Conservation (phyloP, 441 rosid species). For the Hura crepitans region DNA sequence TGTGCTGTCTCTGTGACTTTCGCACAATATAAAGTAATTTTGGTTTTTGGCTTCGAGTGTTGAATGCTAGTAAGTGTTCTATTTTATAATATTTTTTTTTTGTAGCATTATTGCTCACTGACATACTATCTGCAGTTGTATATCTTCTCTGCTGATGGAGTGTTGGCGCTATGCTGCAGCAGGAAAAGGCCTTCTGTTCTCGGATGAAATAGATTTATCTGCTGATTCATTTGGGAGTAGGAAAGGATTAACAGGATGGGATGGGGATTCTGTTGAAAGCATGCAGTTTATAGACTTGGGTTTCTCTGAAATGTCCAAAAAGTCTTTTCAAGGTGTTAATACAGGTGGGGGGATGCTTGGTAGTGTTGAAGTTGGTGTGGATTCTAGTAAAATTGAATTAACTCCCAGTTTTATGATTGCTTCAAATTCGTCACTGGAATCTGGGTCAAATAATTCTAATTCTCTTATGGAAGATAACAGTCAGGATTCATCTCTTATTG, state of each 20-base stretch:
- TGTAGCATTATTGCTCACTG: background rate
- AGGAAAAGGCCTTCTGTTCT: constrained; percentile 39
- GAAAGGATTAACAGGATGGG: constrained; percentile 44
- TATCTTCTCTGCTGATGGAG: constrained; percentile 42
- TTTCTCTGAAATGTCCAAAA: constrained; percentile 35
- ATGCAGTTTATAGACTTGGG: constrained; percentile 33
- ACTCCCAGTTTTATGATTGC: constrained; percentile 30
- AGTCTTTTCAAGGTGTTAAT: constrained; percentile 27
- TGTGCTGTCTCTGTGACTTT: background rate
- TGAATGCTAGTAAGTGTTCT: background rate
- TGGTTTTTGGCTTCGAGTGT: background rate
- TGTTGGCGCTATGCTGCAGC: constrained; percentile 52
- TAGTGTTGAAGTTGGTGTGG: constrained; percentile 26
- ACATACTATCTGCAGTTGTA: constrained; percentile 19
- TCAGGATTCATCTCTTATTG: constrained; percentile 47
- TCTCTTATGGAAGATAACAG: constrained; percentile 35
- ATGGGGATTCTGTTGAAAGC: constrained; percentile 32
- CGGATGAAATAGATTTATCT: constrained; percentile 42
- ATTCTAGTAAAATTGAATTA: constrained; percentile 26
- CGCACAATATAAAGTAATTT: background rate
- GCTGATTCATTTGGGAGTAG: constrained; percentile 41
- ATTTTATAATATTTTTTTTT: background rate
- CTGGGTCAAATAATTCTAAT: constrained; percentile 40
- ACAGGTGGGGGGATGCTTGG: constrained; percentile 19
- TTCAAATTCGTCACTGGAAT: constrained; percentile 36